Evolutionary conservation across 192 early-diverging fungal species (phyloP).

Genomic region (Mortierella antarctica): DNA sequence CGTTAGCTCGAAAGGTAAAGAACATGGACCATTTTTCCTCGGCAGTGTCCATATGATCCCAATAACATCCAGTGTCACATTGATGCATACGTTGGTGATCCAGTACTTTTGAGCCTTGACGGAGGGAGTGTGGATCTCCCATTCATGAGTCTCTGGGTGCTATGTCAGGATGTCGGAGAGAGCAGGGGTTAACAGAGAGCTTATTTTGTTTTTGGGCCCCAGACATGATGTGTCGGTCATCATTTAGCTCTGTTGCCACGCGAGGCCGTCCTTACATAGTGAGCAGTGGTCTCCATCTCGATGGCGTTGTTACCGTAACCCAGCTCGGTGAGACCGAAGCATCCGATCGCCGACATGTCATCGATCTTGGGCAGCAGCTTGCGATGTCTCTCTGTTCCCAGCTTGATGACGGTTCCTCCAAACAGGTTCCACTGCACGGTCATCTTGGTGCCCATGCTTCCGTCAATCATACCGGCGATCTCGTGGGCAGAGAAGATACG

Average conservation of each 20-base stretch:
- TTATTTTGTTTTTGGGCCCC: no score
- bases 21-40: not conserved
- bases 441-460: conserved; percentile 66
- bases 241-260: no score
- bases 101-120: conserved; percentile 81
- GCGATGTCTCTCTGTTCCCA: conserved; percentile 80
- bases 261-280: conserved; percentile 54
- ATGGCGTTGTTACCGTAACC: conserved; percentile 87
- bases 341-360: conserved; percentile 72
- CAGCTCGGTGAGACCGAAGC: conserved; percentile 82
- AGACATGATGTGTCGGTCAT: no score
- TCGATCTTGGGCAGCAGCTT: conserved; percentile 71
- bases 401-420: conserved; percentile 71
- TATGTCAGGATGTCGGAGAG: conserved; percentile 6
- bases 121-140: conserved; percentile 80
- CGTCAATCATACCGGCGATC: conserved; percentile 75
- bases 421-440: conserved; percentile 54
- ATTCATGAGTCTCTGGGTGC: conserved; percentile 70
- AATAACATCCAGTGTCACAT: not conserved
- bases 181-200: not conserved
- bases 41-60: no score
- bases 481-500: conserved; percentile 75
- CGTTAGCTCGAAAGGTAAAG: not conserved
- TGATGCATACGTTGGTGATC: conserved; percentile 76
- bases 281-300: conserved; percentile 82